phyloP scores from a whole-genome alignment of 441 rosid species.

The Raphanus hybrid region DNA sequence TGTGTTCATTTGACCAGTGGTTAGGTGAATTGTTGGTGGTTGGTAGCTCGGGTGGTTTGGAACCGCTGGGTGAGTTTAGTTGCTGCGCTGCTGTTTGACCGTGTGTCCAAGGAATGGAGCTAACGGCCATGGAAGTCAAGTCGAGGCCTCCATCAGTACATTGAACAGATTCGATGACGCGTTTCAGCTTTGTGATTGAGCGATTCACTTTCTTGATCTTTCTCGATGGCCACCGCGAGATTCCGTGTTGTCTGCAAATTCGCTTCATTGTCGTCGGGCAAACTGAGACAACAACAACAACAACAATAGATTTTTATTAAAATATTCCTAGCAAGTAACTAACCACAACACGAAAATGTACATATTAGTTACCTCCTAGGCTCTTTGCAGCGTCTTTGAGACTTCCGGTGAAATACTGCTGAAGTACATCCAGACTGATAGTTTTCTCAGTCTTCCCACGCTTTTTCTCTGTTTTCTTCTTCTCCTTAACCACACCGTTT shows the following conservation, averaged over 20 bases:
- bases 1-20: conserved; percentile 49
- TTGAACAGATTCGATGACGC: conserved; percentile 86
- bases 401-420: conserved; percentile 85
- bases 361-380: conserved; percentile 67
- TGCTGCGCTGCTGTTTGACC: too few relatives aligned
- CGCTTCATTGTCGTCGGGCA: too few relatives aligned
- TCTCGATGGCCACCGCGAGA: too few relatives aligned
- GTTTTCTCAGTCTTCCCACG: conserved; percentile 93
- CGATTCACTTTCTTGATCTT: conserved; percentile 84
- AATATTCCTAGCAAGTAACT: neutral
- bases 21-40: conserved; percentile 28
- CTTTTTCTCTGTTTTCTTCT: conserved; percentile 60
- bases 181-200: conserved; percentile 80
- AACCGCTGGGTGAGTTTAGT: too few relatives aligned
- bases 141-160: conserved; percentile 78
- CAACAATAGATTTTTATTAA: too few relatives aligned
- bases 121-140: conserved; percentile 63
- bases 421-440: conserved; percentile 88
- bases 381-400: conserved; percentile 96
- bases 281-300: too few relatives aligned
- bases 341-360: conserved; percentile 24
- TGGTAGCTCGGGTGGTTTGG: too few relatives aligned
- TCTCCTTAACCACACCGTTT: conserved; percentile 44
- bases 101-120: conserved; percentile 77
- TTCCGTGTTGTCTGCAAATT: too few relatives aligned